Conservation (phyloP, 164 flowering plant genomes). For the Tetracentron sinense region DNA sequence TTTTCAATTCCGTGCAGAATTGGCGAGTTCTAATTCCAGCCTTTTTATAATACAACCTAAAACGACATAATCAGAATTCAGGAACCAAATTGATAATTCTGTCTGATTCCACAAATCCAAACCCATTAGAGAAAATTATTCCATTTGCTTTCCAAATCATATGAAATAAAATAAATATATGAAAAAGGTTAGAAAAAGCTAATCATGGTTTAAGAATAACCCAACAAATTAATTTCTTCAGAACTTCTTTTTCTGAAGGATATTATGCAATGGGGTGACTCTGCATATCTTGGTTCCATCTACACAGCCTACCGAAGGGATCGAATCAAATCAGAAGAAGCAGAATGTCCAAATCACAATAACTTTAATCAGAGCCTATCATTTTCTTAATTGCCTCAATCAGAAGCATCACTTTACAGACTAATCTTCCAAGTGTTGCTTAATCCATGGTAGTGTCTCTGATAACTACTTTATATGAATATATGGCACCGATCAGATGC, state of each 20-base stretch:
- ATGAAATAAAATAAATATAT: background rate
- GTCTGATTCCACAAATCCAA: no score
- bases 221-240: background rate
- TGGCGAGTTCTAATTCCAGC: no score
- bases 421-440: conserved; percentile 16
- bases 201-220: background rate
- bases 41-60: no score
- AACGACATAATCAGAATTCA: no score
- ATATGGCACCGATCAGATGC: conserved; percentile 28
- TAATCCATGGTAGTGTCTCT: conserved; percentile 16
- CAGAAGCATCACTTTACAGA: conserved; percentile 13
- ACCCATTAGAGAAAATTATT: background rate
- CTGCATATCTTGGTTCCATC: conserved; percentile 5
- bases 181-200: background rate
- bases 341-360: conserved; percentile 19
- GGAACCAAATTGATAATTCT: no score
- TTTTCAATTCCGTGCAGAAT: no score
- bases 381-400: conserved; percentile 11
- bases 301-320: conserved; percentile 14
- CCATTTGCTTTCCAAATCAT: conserved; percentile 1
- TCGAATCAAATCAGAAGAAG: conserved; percentile 7
- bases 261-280: background rate
- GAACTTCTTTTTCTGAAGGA: background rate
- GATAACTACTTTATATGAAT: background rate
- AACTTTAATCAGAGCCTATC: conserved; percentile 6